These are phyloP conservation scores for Choiromyces venosus DNA, from an alignment of 495 filamentous ascomycete species.

Conservation along the genomic window DNA sequence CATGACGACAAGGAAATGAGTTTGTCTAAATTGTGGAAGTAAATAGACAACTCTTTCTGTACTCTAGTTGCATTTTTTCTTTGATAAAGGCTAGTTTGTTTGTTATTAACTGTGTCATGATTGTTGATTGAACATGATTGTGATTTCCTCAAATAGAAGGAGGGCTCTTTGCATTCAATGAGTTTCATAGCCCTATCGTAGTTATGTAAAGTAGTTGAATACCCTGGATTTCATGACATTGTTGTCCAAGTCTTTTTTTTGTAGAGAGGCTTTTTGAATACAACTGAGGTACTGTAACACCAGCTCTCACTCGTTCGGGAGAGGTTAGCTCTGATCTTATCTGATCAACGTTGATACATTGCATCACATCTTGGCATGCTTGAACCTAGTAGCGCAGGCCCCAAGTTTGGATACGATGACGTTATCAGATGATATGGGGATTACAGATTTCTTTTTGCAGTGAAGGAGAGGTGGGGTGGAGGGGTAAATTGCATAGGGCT, in stretches of 20 bases:
- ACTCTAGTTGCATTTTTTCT: background rate
- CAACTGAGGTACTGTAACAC: background rate
- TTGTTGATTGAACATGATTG: background rate
- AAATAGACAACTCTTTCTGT: conserved; percentile 36
- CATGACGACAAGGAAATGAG: conserved; percentile 96
- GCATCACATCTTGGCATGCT: background rate
- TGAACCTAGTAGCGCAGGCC: background rate
- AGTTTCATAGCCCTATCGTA: background rate
- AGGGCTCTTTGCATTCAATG: background rate
- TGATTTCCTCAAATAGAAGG: background rate
- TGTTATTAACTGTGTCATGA: background rate
- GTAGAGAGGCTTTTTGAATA: background rate
- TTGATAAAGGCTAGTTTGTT: background rate
- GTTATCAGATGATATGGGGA: background rate
- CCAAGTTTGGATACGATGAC: background rate
- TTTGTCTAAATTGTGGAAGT: conserved; percentile 91
- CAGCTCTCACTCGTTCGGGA: background rate
- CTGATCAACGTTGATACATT: background rate
- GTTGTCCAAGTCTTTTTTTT: background rate
- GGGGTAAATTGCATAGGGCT: background rate
- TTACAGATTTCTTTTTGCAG: background rate
- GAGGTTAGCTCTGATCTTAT: background rate
- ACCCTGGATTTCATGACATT: background rate
- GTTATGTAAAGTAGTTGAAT: background rate
- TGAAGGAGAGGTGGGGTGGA: background rate